Base-by-base conservation (phyloP, 2,329 filamentous ascomycete species). In the Penicillium sp. region DNA sequence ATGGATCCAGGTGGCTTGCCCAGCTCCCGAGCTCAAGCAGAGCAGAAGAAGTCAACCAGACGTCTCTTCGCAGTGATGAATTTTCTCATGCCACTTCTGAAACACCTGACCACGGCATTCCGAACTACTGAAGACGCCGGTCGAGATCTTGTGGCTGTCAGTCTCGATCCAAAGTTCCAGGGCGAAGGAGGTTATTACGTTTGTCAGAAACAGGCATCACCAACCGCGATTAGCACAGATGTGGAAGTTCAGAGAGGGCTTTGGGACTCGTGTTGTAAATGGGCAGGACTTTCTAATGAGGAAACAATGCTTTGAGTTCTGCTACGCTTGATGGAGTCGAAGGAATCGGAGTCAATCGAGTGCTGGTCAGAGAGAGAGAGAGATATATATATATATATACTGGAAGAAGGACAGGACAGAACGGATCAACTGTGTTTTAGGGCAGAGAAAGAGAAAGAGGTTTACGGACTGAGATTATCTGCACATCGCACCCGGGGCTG, bases 1-100 rank as follows among this genome's bases (percentile, higher is more conserved):
- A 56, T 67, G 34, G 62, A 69, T 33, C 63, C 64, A 0, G 63
- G 62, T n/a, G 53, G 50, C 7, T 45, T 57, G 2, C 40, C 47
- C 4, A 33, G 33, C 2, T 55, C 53, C 1, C 39, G 53, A 21
- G 48, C 48, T 2, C 53, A 57, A 20, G 20, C 8, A 2, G 41
- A 33, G 6, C 51, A 54, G 20, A 51, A 47, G 18, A 36, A 10
- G 25, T 45, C 39, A 4, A 33, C 28, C 1, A 43, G 39, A 7
- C 17, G 25, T 2, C 6, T 55, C 1, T 47, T 54, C 6, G 34
- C 29, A 1, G 17, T 28, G 0, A 35, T 55, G 4, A 50, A 50
- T 17, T 28, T 45, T 4, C 26, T 52, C 1, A 47, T 54, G 45
- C 52, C 53, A 1, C 27, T 54, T 14, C 34, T 57, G 1, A 48